Conservation (phyloP, 2,329 filamentous ascomycete species). For the Exophiala spinifera region DNA sequence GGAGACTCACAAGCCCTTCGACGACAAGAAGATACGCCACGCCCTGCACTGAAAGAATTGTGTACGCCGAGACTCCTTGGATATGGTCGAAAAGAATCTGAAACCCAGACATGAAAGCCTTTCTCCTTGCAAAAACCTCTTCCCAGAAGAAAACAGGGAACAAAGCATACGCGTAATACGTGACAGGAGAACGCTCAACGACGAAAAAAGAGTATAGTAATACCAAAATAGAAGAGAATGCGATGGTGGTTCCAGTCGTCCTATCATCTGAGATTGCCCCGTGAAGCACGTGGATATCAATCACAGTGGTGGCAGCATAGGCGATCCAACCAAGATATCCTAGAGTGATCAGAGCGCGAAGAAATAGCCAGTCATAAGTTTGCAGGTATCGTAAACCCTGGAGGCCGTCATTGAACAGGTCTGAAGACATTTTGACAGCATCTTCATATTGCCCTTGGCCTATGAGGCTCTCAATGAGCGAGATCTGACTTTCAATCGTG, state of each 20-base stretch:
- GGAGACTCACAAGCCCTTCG: constrained; percentile 63
- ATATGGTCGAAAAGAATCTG: constrained; percentile 68
- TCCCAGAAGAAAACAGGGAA: constrained; percentile 98
- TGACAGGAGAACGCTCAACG: constrained; percentile 71
- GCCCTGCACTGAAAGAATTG: constrained; percentile 62
- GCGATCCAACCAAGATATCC: constrained; percentile 96
- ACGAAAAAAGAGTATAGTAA: constrained; percentile 75
- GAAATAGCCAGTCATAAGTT: constrained; percentile 97
- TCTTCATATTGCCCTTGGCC: constrained; percentile 64
- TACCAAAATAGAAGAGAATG: constrained; percentile 74
- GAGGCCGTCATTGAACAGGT: constrained; percentile 72
- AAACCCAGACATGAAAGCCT: constrained; percentile 65
- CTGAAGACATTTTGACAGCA: constrained; percentile 74
- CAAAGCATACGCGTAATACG: constrained; percentile 87
- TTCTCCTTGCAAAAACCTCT: constrained; percentile 77
- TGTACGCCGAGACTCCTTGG: constrained; percentile 55
- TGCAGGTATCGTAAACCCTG: constrained; percentile 89
- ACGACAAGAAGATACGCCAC: constrained; percentile 70
- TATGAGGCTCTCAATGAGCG: constrained; percentile 67
- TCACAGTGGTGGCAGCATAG: constrained; percentile 82
- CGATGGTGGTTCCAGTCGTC: constrained; percentile 55
- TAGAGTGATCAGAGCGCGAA: constrained; percentile 80
- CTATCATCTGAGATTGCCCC: constrained; percentile 64
- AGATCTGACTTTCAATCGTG: constrained; percentile 64
- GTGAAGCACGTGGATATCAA: constrained; percentile 82